Evolutionary conservation across 2,329 filamentous ascomycete species (phyloP), one percentile per base, ranked within the genome.

Genomic region (Apiospora marii): DNA sequence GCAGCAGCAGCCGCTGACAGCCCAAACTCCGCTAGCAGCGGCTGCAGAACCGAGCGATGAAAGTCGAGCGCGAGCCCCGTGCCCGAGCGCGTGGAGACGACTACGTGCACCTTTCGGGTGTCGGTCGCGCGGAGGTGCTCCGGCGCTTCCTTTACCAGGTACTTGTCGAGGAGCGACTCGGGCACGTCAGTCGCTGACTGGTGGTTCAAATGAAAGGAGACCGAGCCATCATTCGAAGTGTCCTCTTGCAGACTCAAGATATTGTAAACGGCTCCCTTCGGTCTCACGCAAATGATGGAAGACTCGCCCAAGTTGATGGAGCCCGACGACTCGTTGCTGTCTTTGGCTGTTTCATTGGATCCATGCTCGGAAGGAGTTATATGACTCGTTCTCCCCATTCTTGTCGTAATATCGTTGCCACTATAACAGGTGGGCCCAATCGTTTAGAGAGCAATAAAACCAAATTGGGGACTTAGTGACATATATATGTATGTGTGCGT

Each of bases 21-120:
- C 7, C 83, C 85, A 2, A 90, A 76, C 1, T 83, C 76, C 22
- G 77, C 77, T 67, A 93, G 84, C 1, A 93, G 79, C 1, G 90
- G 91, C 70, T 83, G 81, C 22, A 95, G 77, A 0, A 90, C 85
- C 4, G 81, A 73, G 1, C 87, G 79, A 81, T 88, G 93, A 75
- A 92, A 90, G 1, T 78, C 74, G 43, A 83, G 79, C 0, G 92
- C 91, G 19, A 85, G 84, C 0, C 89, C 87, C 1, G 87, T 88
- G 19, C 93, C 93, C 0, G 93, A 93, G 27, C 85, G 84, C 0
- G 88, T 91, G 0, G 93, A 95, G 24, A 95, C 86, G 30, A 95
- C 80, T 24, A 94, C 84, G 76, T 93, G 87, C n/a, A 92, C 80
- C 16, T 81, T 74, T n/a, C 77, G 79, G 30, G 70, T 73, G 14